Evolutionary conservation across 495 filamentous ascomycete genomes (phyloP).

Genomic region (Aspergillus hancockii): DNA sequence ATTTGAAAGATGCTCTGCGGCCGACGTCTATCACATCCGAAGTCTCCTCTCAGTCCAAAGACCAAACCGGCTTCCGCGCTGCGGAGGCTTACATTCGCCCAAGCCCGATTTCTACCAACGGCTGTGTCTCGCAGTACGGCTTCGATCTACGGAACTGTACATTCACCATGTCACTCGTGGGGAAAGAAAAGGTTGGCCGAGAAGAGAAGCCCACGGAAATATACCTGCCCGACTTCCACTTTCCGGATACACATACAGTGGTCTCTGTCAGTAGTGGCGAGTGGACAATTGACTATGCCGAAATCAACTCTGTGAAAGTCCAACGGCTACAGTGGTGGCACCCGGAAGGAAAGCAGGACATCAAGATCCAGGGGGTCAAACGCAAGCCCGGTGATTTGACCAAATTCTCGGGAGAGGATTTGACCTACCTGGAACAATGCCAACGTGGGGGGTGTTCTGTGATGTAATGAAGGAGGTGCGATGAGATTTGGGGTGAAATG

Average conservation of each 20-base stretch:
- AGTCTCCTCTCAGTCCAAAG: constrained; percentile 49
- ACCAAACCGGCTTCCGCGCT: constrained; percentile 73
- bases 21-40: constrained; percentile 69
- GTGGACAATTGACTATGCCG: constrained; percentile 77
- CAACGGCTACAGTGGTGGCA: constrained; percentile 92
- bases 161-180: constrained; percentile 69
- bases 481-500: neutral
- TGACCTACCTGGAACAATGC: constrained; percentile 64
- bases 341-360: constrained; percentile 74
- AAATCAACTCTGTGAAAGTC: constrained; percentile 62
- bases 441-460: constrained; percentile 51
- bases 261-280: constrained; percentile 83
- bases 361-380: constrained; percentile 76
- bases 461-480: constrained; percentile 42
- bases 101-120: constrained; percentile 73
- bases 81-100: constrained; percentile 91
- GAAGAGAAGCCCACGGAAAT: constrained; percentile 75
- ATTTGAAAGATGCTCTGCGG: constrained; percentile 70
- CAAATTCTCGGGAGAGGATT: constrained; percentile 49
- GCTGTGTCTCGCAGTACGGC: constrained; percentile 62
- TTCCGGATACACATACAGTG: constrained; percentile 67
- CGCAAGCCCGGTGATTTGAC: constrained; percentile 50
- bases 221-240: constrained; percentile 91
- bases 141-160: constrained; percentile 77
- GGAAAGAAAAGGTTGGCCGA: constrained; percentile 42